phyloP scores from a whole-genome alignment of 1,139 yeast species.

The Candida freyschussii region DNA sequence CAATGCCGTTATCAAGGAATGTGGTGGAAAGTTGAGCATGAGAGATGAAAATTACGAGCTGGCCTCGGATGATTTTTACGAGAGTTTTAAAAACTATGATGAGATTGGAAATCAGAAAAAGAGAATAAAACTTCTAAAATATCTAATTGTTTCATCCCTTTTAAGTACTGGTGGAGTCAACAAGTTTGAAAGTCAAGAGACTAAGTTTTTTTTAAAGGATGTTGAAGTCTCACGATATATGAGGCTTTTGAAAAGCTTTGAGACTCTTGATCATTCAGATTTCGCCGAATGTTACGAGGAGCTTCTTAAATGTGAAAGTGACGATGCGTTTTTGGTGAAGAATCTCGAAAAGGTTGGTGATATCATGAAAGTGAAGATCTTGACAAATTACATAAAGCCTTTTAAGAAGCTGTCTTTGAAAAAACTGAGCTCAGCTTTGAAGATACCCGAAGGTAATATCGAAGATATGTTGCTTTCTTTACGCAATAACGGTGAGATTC shows the following conservation, averaged over 20 bases:
- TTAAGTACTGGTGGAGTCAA: conserved; percentile 48
- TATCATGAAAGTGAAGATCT: conserved; percentile 31
- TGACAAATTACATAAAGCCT: conserved; percentile 35
- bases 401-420: conserved; percentile 32
- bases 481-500: conserved; percentile 41
- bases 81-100: conserved; percentile 70
- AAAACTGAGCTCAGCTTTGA: conserved; percentile 28
- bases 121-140: conserved; percentile 52
- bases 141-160: conserved; percentile 59
- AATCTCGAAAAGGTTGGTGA: conserved; percentile 30
- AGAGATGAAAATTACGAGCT: conserved; percentile 52
- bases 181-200: conserved; percentile 39
- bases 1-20: conserved; percentile 66
- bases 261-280: conserved; percentile 31
- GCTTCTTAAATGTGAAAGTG: conserved; percentile 24
- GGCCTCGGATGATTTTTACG: conserved; percentile 65
- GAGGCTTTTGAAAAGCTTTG: conserved; percentile 34
- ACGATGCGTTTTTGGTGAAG: conserved; percentile 27
- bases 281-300: conserved; percentile 28
- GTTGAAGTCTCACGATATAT: conserved; percentile 34
- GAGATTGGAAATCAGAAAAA: conserved; percentile 62
- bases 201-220: conserved; percentile 38
- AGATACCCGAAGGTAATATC: conserved; percentile 29
- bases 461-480: conserved; percentile 39
- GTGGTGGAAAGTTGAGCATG: conserved; percentile 70